Percentiles rank a stretch among this genome's conserved stretches.
Conservation (phyloP, 2,329 filamentous ascomycete species). For the Nannizziopsis barbatae region DNA sequence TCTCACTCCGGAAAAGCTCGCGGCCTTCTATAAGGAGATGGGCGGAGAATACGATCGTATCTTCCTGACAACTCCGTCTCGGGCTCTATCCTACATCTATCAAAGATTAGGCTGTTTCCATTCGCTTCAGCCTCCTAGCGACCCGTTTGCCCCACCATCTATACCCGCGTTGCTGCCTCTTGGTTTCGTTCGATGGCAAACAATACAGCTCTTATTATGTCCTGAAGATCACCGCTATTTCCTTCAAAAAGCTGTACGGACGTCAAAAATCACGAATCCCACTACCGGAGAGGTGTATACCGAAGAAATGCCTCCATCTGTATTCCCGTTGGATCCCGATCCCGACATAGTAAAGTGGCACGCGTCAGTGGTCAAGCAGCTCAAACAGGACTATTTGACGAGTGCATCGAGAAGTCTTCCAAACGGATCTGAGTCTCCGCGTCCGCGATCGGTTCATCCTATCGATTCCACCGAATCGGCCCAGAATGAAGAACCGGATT, state of each 20-base stretch:
- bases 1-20: constrained; percentile 55
- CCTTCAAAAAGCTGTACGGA: constrained; percentile 64
- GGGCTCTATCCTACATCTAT: constrained; percentile 82
- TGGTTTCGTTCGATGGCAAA: constrained; percentile 90
- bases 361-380: constrained; percentile 57
- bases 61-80: constrained; percentile 62
- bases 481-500: background rate
- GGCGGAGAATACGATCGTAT: constrained; percentile 68
- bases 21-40: constrained; percentile 64
- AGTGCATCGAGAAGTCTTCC: constrained; percentile 25
- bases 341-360: constrained; percentile 80
- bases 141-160: constrained; percentile 61
- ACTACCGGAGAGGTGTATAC: constrained; percentile 49
- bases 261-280: constrained; percentile 66
- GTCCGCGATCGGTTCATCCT: constrained; percentile 18
- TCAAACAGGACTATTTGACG: constrained; percentile 51
- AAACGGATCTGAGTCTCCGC: constrained; percentile 24
- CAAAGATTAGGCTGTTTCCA: constrained; percentile 84
- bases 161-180: constrained; percentile 71
- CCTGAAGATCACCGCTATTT: constrained; percentile 81
- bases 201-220: constrained; percentile 74
- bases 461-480: background rate
- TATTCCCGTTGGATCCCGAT: constrained; percentile 63
- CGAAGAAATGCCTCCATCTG: constrained; percentile 53
- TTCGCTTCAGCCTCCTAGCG: constrained; percentile 60